Conservation (phyloP, 148 eudicot genomes). For the Camellia sinensis region DNA sequence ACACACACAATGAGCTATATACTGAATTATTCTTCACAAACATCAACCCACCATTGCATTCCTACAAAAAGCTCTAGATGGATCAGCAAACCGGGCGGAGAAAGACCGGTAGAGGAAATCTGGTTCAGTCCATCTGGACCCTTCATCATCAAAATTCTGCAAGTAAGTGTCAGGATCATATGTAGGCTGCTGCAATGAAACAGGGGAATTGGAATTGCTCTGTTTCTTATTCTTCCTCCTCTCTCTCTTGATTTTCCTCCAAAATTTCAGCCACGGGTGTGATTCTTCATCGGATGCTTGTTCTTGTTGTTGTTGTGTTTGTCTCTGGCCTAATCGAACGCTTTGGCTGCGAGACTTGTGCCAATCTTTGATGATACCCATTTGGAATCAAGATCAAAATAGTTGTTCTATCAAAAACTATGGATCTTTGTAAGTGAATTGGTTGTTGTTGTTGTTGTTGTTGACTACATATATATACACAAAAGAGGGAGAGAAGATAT, state of each 20-base stretch:
- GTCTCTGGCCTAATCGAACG: constrained; percentile 1
- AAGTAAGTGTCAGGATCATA: constrained; percentile 16
- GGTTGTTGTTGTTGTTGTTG: no score
- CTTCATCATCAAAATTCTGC: constrained; percentile 22
- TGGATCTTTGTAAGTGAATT: no score
- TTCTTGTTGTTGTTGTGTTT: no score
- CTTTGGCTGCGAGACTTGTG: neutral
- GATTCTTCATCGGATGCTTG: neutral
- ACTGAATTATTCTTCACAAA: no score
- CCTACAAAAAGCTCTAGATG: constrained; percentile 4
- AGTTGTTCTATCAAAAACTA: no score
- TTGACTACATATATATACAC: no score
- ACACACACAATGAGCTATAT: no score
- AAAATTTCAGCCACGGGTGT: constrained; percentile 4
- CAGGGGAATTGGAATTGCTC: neutral
- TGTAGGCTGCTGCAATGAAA: neutral
- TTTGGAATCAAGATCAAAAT: no score
- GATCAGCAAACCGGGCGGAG: constrained; percentile 19
- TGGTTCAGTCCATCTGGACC: constrained; percentile 13
- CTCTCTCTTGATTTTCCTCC: constrained; percentile 13
- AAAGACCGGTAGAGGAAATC: constrained; percentile 14
- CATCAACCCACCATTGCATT: constrained; percentile 4
- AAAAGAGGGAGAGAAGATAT: no score
- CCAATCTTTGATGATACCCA: no score
- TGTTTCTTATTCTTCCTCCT: neutral